Evolutionary conservation across 768 basidiomycete genomes (phyloP).

Genomic region (Russula compacta): DNA sequence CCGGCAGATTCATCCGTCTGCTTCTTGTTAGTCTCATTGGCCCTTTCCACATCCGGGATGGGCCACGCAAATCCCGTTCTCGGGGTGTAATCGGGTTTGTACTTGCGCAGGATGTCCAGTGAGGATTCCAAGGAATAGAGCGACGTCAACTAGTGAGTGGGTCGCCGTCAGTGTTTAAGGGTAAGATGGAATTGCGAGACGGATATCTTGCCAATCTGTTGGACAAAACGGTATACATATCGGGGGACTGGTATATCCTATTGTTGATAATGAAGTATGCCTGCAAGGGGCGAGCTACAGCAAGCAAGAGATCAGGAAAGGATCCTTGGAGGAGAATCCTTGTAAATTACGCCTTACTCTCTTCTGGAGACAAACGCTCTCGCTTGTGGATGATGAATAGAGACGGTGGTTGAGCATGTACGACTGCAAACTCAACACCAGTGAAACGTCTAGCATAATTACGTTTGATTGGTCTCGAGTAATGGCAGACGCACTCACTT

Average conservation of each 20-base stretch:
- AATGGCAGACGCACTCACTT: constrained; percentile 41
- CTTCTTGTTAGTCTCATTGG: constrained; percentile 37
- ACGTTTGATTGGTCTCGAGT: not conserved
- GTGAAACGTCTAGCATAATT: constrained; percentile 57
- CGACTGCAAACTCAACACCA: constrained; percentile 81
- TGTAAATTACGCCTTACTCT: constrained; percentile 42
- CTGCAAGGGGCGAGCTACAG: constrained; percentile 57
- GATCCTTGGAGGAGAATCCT: not conserved
- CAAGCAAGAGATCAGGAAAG: constrained; percentile 2
- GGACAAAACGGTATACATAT: constrained; percentile 74
- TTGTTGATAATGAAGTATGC: constrained; percentile 86
- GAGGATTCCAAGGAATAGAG: constrained; percentile 67
- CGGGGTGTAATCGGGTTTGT: constrained; percentile 77
- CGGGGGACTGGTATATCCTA: constrained; percentile 82
- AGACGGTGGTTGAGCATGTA: constrained; percentile 68
- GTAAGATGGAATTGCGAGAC: not conserved
- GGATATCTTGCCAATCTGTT: constrained; percentile 58
- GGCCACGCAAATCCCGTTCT: constrained; percentile 83
- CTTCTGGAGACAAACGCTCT: constrained; percentile 71
- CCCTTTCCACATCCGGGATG: constrained; percentile 44
- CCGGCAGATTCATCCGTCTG: constrained; percentile 17
- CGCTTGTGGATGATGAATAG: constrained; percentile 88
- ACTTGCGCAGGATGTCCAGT: constrained; percentile 59
- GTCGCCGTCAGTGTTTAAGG: not conserved
- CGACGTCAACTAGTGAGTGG: constrained; percentile 46